Evolutionary conservation across 2,329 filamentous ascomycete genomes (phyloP), one percentile per base, ranked within the genome.

Genomic region (Colletotrichum siamense): DNA sequence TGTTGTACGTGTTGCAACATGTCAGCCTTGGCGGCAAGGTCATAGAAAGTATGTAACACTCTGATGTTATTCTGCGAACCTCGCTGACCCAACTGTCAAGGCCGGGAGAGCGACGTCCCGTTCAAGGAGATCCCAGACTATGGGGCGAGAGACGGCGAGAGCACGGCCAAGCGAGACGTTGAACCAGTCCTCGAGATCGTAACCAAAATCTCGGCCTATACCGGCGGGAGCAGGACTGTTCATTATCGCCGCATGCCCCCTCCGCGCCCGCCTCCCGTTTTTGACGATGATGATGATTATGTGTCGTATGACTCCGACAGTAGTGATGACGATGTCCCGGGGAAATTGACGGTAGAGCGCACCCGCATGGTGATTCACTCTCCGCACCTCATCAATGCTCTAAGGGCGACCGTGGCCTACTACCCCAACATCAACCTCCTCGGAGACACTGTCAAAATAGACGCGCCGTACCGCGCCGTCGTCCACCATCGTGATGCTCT

Each of bases 391-490:
- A 84, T 87, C 77, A 86, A 88, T 63, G 88, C 88, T 1, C 82
- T 91, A 6, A 83, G 82, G 32, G 87, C 88, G 15, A 85, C 90
- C 7, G 84, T 91, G 8, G 83, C 81, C 28, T 90, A 89, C 78
- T 90, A 89, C 77, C 88, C 88, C 5, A 82, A 83, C 52, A 82
- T 85, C 73, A 82, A 81, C 57, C 83, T 88, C 65, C 79, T 82
- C 1, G 84, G 80, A 55, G 83, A 85, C 8, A 80, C 72, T n/a
- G 81, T 88, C 70, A 80, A 79, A 30, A 83, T 90, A 77, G 82
- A 82, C 22, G 85, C 86, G 6, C 90, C 89, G 3, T 91, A 89
- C 78, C 81, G 82, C 8, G 81, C 88, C n/a, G 82, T 91, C 16
- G 83, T 87, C 61, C 89, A 90, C 75, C 86, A 89, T 77, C 83